A percentile compares a stretch with the other conserved stretches of the same genome.
Evolutionary conservation across 495 filamentous ascomycete genomes (phyloP).

Genomic region (Xylaria acuta): DNA sequence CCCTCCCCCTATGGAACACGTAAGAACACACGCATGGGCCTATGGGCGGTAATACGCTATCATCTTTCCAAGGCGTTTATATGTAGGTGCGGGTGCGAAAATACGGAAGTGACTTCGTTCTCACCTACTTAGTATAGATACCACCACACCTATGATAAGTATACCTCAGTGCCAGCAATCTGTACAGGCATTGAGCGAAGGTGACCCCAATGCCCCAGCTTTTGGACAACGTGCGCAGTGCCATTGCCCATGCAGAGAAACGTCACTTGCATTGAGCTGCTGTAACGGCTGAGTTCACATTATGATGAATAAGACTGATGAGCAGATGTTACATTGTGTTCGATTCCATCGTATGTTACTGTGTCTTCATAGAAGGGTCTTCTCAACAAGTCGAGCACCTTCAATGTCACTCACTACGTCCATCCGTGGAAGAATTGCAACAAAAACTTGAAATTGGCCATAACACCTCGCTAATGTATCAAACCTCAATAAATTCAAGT

Average conservation of each 20-base stretch:
- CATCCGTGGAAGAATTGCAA: neutral
- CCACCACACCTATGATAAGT: too few relatives aligned
- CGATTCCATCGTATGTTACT: neutral
- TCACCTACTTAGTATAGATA: too few relatives aligned
- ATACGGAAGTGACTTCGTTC: too few relatives aligned
- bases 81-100: too few relatives aligned
- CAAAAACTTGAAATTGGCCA: neutral
- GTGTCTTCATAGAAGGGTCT: neutral
- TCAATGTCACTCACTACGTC: neutral
- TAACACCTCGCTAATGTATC: constrained; percentile 25
- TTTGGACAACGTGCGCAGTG: neutral
- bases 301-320: neutral
- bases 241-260: neutral
- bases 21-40: too few relatives aligned
- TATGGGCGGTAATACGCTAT: too few relatives aligned
- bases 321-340: neutral
- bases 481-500: neutral
- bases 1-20: neutral
- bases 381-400: neutral
- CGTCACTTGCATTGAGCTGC: neutral
- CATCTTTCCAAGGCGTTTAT: too few relatives aligned
- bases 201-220: neutral
- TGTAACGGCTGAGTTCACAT: neutral
- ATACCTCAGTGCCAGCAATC: neutral
- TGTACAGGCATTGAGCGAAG: neutral